These are phyloP conservation scores for Nicotiana paniculata DNA, from an alignment of 257 asterid species.

Conservation along the genomic window DNA sequence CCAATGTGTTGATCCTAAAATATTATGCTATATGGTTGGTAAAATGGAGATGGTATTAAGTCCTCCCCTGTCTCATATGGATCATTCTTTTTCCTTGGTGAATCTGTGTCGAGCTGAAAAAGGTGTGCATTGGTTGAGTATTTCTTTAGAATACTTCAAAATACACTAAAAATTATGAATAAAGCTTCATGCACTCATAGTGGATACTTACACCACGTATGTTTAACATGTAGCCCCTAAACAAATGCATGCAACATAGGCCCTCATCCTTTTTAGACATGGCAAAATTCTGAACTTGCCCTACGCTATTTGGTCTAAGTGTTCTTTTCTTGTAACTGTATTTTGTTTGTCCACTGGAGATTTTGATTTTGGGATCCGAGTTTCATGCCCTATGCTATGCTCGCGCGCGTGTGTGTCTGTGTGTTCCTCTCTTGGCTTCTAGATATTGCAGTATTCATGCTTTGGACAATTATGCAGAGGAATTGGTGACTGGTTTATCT, in stretches of 20 bases:
- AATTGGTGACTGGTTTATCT: slow-evolving; percentile 66
- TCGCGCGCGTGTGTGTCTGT: not conserved
- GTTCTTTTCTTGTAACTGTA: not conserved
- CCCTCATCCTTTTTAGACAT: not conserved
- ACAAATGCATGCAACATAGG: not conserved
- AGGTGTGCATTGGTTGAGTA: not conserved
- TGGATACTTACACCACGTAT: not conserved
- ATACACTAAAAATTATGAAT: not conserved
- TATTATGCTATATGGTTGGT: not conserved
- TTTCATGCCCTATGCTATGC: not conserved
- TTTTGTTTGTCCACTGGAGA: not conserved
- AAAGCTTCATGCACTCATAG: not conserved
- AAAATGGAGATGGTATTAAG: not conserved
- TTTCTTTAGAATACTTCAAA: not conserved
- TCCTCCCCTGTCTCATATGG: not conserved
- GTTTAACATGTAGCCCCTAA: not conserved
- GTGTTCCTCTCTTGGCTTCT: not conserved
- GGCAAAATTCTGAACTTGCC: not conserved
- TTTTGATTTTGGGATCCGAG: not conserved
- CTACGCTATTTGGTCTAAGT: not conserved
- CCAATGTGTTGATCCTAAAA: not conserved
- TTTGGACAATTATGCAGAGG: slow-evolving; percentile 42
- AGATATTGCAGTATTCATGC: not conserved
- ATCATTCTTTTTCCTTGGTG: not conserved
- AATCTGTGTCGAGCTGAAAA: not conserved